Evolutionary conservation across 371 early-diverging fungal species (phyloP).

Genomic region (Nematocida ironsii): DNA sequence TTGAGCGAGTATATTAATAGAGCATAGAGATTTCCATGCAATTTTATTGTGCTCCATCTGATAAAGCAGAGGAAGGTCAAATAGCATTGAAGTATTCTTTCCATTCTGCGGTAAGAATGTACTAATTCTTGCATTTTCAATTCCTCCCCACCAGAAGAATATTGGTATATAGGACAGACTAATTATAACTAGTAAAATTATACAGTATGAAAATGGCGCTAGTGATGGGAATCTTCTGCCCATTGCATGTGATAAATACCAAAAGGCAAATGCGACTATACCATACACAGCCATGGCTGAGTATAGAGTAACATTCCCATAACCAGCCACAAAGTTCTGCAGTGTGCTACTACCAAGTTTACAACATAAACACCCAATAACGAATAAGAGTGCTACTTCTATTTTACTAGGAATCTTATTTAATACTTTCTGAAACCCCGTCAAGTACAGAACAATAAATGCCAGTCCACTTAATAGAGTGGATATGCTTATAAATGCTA

Average conservation of each 20-base stretch:
- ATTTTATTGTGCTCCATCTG: background rate
- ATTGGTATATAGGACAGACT: constrained; percentile 12
- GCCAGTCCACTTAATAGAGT: constrained; percentile 18
- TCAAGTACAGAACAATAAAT: constrained; percentile 24
- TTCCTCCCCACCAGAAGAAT: background rate
- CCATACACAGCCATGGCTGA: background rate
- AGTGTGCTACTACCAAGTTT: background rate
- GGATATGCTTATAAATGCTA: constrained; percentile 16
- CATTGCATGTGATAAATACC: background rate
- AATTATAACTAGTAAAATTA: background rate
- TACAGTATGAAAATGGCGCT: constrained; percentile 12
- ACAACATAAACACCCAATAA: constrained; percentile 41
- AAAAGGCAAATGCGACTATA: background rate
- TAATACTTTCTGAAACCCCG: constrained; percentile 13
- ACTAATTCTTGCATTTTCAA: background rate
- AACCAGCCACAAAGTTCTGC: background rate
- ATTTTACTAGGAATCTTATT: constrained; percentile 24
- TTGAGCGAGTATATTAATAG: background rate
- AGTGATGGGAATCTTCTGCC: background rate
- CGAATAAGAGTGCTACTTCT: constrained; percentile 28
- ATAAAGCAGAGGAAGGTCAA: constrained; percentile 11
- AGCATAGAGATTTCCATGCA: background rate
- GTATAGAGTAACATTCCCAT: background rate
- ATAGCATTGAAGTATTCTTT: background rate
- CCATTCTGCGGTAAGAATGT: background rate